Evolutionary conservation across 495 filamentous ascomycete species (phyloP).

Genomic region (Hypoxylon rickii): DNA sequence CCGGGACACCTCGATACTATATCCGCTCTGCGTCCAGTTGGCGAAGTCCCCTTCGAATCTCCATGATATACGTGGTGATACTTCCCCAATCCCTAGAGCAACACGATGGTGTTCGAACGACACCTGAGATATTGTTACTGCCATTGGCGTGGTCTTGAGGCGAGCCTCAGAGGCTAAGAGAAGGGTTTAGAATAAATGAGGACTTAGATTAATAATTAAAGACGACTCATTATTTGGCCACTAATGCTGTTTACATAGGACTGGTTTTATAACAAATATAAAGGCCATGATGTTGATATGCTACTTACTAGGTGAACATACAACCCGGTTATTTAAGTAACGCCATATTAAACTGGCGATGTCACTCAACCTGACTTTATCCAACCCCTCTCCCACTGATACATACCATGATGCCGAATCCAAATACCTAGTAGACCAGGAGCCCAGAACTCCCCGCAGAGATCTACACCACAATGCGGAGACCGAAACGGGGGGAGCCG

Average conservation of each 20-base stretch:
- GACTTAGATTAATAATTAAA: no score
- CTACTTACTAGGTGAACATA: no score
- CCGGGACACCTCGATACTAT: constrained; percentile 33
- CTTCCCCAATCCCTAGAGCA: constrained; percentile 35
- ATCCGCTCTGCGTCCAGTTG: constrained; percentile 35
- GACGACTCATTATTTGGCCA: no score
- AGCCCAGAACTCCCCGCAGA: background rate
- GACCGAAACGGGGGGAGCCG: background rate
- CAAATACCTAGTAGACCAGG: background rate
- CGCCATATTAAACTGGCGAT: background rate
- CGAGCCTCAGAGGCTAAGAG: no score
- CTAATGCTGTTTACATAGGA: no score
- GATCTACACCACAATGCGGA: background rate
- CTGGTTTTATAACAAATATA: no score
- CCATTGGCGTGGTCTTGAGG: no score
- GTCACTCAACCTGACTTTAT: background rate
- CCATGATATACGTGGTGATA: constrained; percentile 40
- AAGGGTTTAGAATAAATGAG: no score
- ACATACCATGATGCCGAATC: background rate
- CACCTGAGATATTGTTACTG: constrained; percentile 38
- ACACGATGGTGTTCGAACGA: constrained; percentile 39
- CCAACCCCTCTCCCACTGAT: constrained; percentile 3
- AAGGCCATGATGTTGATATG: no score
- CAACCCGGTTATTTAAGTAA: constrained; percentile 1
- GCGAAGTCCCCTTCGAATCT: constrained; percentile 28